Base-by-base conservation (phyloP, 2,329 filamentous ascomycete genomes). In the Trichoderma afroharzianum region DNA sequence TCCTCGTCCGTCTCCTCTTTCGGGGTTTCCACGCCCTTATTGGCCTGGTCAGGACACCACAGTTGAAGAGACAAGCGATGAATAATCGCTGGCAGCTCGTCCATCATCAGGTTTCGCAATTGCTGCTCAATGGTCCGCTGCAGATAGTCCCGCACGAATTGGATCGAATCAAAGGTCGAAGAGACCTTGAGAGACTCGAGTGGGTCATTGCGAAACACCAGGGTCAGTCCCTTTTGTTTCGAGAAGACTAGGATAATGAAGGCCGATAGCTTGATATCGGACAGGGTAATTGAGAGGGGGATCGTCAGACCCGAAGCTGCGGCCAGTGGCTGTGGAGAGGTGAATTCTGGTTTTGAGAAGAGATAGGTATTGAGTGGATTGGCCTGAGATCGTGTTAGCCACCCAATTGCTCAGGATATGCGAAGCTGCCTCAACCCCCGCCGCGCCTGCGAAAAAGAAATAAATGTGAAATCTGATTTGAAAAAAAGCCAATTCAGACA, bases 161-260 rank as follows among this genome's bases (percentile, higher is more conserved):
- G 95, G 78, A 99, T 99, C 14, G 95, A 97, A 84, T 99, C 96
- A 82, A 99, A 99, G 58, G 96, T 99, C 76, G 95, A 98, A 1
- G 95, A 98, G 75, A 99, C 96, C 84, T 98, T 98, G 78, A 99
- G 90, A 5, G 95, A 98, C 80, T 99, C 96, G 73, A 99, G 90
- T 5, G 96, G 96, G 80, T 99, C 96, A 87, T 99, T 98, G 77
- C 96, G 92, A 81, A 99, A 99, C 58, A 99, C 96, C 62, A 99
- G 87, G 1, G 96, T 99, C 71, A 99, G 88, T 24, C 96, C 96
- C 80, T 99, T 99, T 83, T 97, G 94, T 80, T 94, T 95, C 3
- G 95, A 98, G 80, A 99, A 99, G 73, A 99, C 96, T 63, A 99
- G 83, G 72, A 99, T 98, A 76, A 99, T 97, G 81, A 99, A 98